These are phyloP conservation scores for Peronospora belbahrii DNA, from an alignment of 352 stramenopile species.

Conservation along the genomic window DNA sequence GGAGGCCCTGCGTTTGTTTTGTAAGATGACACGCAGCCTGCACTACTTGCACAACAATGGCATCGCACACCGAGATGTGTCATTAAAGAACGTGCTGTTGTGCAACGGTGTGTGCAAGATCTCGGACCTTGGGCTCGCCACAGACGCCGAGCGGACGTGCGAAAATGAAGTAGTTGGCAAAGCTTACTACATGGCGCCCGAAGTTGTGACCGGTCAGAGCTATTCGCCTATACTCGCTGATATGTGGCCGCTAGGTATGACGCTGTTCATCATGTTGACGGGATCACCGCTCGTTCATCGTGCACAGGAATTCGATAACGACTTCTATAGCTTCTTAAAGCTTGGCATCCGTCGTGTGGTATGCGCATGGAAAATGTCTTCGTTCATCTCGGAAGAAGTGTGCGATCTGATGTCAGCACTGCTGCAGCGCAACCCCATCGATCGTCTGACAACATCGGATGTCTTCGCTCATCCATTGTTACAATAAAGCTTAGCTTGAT, in stretches of 20 bases:
- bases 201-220: conserved; percentile 25
- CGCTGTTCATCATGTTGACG: conserved; percentile 59
- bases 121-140: conserved; percentile 49
- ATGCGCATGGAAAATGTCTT: conserved; percentile 35
- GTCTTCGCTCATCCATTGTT: conserved; percentile 21
- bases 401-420: conserved; percentile 27
- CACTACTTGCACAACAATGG: conserved; percentile 30
- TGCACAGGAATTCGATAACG: conserved; percentile 25
- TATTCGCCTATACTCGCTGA: conserved; percentile 44
- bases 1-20: conserved; percentile 20
- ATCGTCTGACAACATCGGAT: conserved; percentile 24
- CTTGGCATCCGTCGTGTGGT: conserved; percentile 42
- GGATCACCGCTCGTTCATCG: conserved; percentile 34
- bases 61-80: conserved; percentile 46
- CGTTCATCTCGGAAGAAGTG: conserved; percentile 13
- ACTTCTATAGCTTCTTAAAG: conserved; percentile 20
- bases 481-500: background rate
- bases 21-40: conserved; percentile 25
- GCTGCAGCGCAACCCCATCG: conserved; percentile 29
- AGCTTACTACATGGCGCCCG: conserved; percentile 54
- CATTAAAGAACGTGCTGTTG: conserved; percentile 46
- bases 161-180: conserved; percentile 30
- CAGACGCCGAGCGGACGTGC: conserved; percentile 4
- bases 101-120: conserved; percentile 30
- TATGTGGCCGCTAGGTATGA: conserved; percentile 57